A percentile compares a stretch with the other conserved stretches of the same genome.
phyloP scores from a whole-genome alignment of 2,329 filamentous ascomycete genomes.

The Penicillium sp. region DNA sequence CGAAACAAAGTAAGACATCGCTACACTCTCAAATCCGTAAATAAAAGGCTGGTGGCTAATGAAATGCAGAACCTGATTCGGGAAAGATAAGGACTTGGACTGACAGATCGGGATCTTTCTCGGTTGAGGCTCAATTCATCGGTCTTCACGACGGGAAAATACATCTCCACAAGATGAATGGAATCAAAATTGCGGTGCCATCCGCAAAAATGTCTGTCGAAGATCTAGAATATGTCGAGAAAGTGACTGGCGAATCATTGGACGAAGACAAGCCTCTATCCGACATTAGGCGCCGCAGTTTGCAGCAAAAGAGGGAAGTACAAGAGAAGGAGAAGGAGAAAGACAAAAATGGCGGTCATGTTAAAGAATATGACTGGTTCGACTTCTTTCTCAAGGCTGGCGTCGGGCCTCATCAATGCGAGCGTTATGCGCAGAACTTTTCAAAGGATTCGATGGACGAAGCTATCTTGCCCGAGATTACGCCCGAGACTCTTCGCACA shows the following conservation, averaged over 20 bases:
- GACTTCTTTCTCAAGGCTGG: constrained; percentile 95
- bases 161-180: constrained; percentile 95
- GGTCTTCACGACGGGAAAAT: constrained; percentile 94
- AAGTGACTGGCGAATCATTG: constrained; percentile 76
- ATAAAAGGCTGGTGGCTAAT: constrained; percentile 1
- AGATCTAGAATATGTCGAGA: constrained; percentile 93
- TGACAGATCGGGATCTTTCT: constrained; percentile 91
- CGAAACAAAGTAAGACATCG: constrained; percentile 66
- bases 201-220: constrained; percentile 92
- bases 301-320: constrained; percentile 12
- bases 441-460: constrained; percentile 92
- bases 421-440: constrained; percentile 89
- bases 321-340: constrained; percentile 1
- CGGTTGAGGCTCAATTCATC: constrained; percentile 93
- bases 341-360: constrained; percentile 8
- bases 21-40: not conserved
- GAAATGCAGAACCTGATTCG: constrained; percentile 67
- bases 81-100: constrained; percentile 88
- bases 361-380: constrained; percentile 87
- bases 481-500: constrained; percentile 74
- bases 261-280: constrained; percentile 90
- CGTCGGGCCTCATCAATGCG: constrained; percentile 86
- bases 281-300: constrained; percentile 62
- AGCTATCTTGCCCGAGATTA: constrained; percentile 84
- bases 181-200: constrained; percentile 96